Conservation (phyloP, 768 basidiomycete genomes). For the Termitomyces sp. region DNA sequence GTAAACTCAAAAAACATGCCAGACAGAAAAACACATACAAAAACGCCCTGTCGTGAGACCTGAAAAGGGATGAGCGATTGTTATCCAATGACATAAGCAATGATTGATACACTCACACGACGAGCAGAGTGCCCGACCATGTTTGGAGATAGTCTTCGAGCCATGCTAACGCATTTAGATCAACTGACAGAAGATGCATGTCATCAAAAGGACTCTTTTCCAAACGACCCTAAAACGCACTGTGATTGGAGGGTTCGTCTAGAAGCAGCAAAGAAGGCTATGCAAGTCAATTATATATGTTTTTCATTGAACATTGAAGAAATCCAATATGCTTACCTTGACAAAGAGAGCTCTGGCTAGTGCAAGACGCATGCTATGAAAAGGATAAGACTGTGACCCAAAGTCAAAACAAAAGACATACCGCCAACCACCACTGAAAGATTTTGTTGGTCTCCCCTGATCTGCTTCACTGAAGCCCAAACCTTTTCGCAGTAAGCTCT, state of each 20-base stretch:
- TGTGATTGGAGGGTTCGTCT: conserved; percentile 97
- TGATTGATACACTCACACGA: conserved; percentile 53
- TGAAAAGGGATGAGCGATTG: conserved; percentile 21
- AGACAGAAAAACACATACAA: conserved; percentile 41
- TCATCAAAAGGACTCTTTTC: background rate
- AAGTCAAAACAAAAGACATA: conserved; percentile 21
- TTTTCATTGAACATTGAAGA: no score
- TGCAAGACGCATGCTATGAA: conserved; percentile 84
- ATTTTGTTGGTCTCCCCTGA: conserved; percentile 75
- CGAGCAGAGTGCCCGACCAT: conserved; percentile 87
- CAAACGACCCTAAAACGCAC: conserved; percentile 33
- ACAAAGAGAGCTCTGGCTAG: conserved; percentile 95
- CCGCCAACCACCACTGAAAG: conserved; percentile 97
- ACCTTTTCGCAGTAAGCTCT: conserved; percentile 36
- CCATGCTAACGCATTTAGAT: conserved; percentile 96
- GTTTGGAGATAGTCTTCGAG: conserved; percentile 96
- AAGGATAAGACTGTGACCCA: background rate
- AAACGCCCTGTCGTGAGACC: conserved; percentile 97
- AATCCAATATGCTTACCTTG: conserved; percentile 45
- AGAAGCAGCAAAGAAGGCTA: conserved; percentile 73
- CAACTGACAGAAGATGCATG: conserved; percentile 40
- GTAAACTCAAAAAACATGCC: background rate
- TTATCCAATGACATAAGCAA: background rate
- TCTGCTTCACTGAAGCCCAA: conserved; percentile 89
- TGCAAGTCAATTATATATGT: background rate